Base-by-base conservation (phyloP, 345 rosid genomes). In the Salix arbutifolia region DNA sequence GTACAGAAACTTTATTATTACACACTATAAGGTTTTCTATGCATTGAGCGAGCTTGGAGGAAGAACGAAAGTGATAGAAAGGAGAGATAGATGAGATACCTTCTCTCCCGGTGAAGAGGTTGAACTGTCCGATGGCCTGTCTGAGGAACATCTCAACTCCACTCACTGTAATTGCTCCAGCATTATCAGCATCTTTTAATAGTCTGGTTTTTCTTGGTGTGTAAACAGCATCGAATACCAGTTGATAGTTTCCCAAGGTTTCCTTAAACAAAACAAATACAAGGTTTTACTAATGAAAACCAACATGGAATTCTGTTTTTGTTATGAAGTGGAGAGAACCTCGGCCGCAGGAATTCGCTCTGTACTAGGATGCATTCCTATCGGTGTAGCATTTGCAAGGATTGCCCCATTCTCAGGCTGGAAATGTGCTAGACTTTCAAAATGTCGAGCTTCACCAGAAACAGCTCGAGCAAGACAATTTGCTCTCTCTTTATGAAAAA, bases 141-240 rank as follows among this genome's bases (percentile, higher is more conserved):
- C 90, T 78, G 68, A 90, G 84, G 85, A 90, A 88, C 93, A 90
- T 90, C 76, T 90, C 93, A 35, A 86, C 89, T 35, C 91, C 93
- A 46, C 89, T 75, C 5, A 90, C 93, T 17, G 25, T 79, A 79
- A 88, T 83, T 31, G 89, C 89, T 48, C 91, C 91, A 0, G 88
- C 89, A 67, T 87, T 89, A 65, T 84, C 84, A 0, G 91, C 89
- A 53, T 87, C 90, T 79, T 84, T 85, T 9, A 90, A 75, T 8
- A 88, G 83, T 53, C 84, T 88, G 64, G 93, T 90, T 78, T 86
- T 83, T 74, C 89, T 85, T 0, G 93, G 91, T 61, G 80, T 85
- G 77, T 88, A 90, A 25, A 90, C 91, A 3, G 89, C 90, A 74
- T 88, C 93, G 21, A 90, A 90, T 0, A 90, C 90, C 71, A 90